phyloP scores from a whole-genome alignment of 306 rosid species.

The Castanea mollissima region DNA sequence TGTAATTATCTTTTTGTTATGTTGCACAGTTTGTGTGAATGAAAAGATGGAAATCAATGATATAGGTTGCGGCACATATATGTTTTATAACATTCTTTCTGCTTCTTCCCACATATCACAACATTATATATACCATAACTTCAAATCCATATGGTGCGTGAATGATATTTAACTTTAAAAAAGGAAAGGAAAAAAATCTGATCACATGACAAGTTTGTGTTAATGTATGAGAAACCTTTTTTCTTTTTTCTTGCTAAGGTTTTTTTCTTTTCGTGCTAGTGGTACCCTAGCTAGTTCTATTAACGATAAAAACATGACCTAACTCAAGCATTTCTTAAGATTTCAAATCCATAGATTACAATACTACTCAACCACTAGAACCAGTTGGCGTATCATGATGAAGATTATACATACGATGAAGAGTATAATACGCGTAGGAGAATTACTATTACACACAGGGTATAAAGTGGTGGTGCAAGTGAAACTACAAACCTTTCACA shows the following conservation, averaged over 20 bases:
- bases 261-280: not conserved
- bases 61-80: not conserved
- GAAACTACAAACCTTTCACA: conserved; percentile 7
- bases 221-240: not conserved
- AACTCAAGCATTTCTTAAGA: not conserved
- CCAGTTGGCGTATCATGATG: not conserved
- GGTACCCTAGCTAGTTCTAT: not conserved
- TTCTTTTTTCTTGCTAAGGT: not conserved
- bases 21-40: not conserved
- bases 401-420: not conserved
- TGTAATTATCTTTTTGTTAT: not conserved
- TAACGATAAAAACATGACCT: not conserved
- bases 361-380: not conserved
- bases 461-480: not conserved
- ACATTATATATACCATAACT: too few relatives aligned
- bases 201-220: not conserved
- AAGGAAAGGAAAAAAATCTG: not conserved
- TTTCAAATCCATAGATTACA: not conserved
- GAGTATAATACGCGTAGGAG: not conserved
- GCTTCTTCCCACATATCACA: not conserved
- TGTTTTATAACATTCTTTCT: not conserved
- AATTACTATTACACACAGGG: not conserved
- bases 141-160: too few relatives aligned
- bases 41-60: not conserved
- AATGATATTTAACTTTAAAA: not conserved